Evolutionary conservation across 805 yeast species (phyloP), one percentile per base, ranked within the genome.

Genomic region (Metahyphopichia silvanorum): DNA sequence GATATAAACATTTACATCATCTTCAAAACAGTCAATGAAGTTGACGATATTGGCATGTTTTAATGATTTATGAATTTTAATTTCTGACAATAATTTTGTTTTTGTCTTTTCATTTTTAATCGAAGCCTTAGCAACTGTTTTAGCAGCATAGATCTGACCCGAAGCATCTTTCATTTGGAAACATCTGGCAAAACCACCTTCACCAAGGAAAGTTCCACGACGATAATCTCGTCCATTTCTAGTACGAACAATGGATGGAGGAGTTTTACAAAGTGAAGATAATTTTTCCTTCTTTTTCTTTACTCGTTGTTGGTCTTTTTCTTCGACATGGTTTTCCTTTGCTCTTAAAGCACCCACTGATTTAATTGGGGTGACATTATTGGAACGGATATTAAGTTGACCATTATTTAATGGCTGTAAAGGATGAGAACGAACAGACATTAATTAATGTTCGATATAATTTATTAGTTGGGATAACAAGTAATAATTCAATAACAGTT

Each of bases 121-220:
- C 8, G 97, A 88, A 0, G 89, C 89, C 60, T 93, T 93, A 34
- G 99, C 98, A 22, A 93, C 95, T 0, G 98, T 94, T 55, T 93
- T 93, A 20, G 98, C 98, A 13, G 98, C 99, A 60, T 71, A 93
- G 1, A 86, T 74, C 51, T 78, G 77, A 21, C 98, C 98, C 43
- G 76, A 68, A 40, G 87, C 83, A 61, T 89, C 96, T 55, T 84
- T 86, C 71, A 93, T 93, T 58, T 93, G 97, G 64, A 93, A 93
- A 56, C 99, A 93, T 53, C 98, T 78, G 12, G 98, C 99, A 69
- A 93, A 93, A 0, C 99, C 99, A 39, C 99, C 99, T 65, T 91
- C 98, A 22, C 98, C 98, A 21, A 93, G 69, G 49, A 88, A 89
- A 38, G 71, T 71, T 2, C 98, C 98, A 54, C 98, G 76, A 43